Base-by-base conservation (phyloP, 108 stramenopile genomes). In the Ochromonas danica region DNA sequence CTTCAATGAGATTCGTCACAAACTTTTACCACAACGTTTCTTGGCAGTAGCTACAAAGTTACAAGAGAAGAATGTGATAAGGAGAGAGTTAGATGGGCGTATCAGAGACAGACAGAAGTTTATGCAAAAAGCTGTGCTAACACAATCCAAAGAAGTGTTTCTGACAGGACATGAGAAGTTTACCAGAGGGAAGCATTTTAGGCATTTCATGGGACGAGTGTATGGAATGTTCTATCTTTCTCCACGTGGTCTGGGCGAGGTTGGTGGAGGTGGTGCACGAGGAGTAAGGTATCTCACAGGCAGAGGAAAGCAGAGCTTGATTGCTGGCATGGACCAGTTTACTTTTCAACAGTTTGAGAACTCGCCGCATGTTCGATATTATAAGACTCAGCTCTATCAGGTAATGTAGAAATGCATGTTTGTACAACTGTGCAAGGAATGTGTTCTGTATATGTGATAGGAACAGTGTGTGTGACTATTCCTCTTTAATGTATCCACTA, bases 281-380 rank as follows among this genome's bases (percentile, higher is more conserved):
- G n/a, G n/a, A n/a, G n/a, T n/a, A n/a, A n/a, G n/a, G n/a, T n/a
- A n/a, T n/a, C n/a, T n/a, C n/a, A n/a, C n/a, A n/a, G n/a, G n/a
- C n/a, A n/a, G n/a, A n/a, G n/a, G n/a, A n/a, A n/a, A n/a, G n/a
- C n/a, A n/a, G n/a, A n/a, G n/a, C n/a, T n/a, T n/a, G n/a, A 33
- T 75, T 17, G 38, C 36, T 42, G 72, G 72, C 17, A 14, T 75
- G 38, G 51, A 60, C 40, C 14, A 10, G 31, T 75, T 41, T 60
- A 14, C 36, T 10, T 75, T 75, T 33, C 14, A 36, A 14, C 17
- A 27, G 31, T 75, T 75, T 75, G 6, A 27, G 6, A 33, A 33
- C 17, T 57, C 45, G 6, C 72, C 72, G 6, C 72, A 75, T 60
- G 72, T 75, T 57, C 43, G 72, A 27, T 75, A 57, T 36, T 41